Evolutionary conservation across 495 filamentous ascomycete genomes (phyloP), one percentile per base, ranked within the genome.

Genomic region (Lepidopterella palustris): DNA sequence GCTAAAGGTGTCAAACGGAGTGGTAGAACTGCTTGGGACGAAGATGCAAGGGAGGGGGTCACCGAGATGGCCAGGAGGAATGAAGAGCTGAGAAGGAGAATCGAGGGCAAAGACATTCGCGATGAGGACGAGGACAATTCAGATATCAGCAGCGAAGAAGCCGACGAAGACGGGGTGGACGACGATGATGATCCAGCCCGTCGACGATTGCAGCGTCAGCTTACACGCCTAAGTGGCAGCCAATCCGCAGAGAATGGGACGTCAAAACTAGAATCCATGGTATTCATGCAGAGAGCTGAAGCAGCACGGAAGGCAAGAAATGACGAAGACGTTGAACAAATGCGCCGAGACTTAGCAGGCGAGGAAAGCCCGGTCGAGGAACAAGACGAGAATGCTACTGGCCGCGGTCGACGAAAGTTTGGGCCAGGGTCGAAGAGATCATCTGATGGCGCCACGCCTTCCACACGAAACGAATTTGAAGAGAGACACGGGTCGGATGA

Each of bases 251-350:
- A 54, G 13, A 53, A 61, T 63, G 73, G 73, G 4, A 76, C 74
- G 4, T 75, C 79, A 20, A 80, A 78, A 57, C 75, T 96, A 8
- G 78, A 82, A 64, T 78, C 79, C 26, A 87, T 95, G 87, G 86
- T 87, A 65, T 98, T 97, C 68, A 98, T 98, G 93, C 82, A 85
- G 62, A 89, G 84, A 42, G 91, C 90, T 11, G 90, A 97, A 61
- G 87, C 84, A 10, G 76, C 82, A 39, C 81, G 81, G 62, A 91
- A 85, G 68, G 83, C 83, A 54, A 78, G 84, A 59, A 97, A 97
- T 56, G 89, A 96, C 66, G 86, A 87, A 39, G 82, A 88, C 40
- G 74, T 93, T n/a, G 83, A 86, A 58, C 75, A 81, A 53, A 80
- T 97, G 25, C 82, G 87, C 39, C 82, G 83, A 59, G 88, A 95